Evolutionary conservation across 2,329 filamentous ascomycete species (phyloP), one percentile per base, ranked within the genome.

Genomic region (Sarocladiaceae sp.): DNA sequence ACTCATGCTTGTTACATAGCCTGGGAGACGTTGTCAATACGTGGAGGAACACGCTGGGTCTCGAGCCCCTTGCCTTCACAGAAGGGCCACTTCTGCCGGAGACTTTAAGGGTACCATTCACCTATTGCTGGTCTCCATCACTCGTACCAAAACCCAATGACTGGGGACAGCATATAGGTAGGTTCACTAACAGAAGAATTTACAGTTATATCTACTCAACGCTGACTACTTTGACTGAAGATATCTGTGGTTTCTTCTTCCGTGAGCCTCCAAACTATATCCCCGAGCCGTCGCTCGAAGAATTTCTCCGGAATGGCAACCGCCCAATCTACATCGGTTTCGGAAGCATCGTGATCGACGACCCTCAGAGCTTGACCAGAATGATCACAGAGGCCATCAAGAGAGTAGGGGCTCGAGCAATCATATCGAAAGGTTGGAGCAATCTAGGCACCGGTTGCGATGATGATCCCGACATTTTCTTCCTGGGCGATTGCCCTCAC

Each of bases 51-150:
- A 74, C 78, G 44, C 73, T 73, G 31, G 77, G 80, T 11, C 64
- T 89, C 1, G 83, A 88, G 44, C 73, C 80, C 0, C 70, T 90
- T 31, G 83, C 80, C 51, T 68, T 82, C 21, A 77, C 87, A 32
- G 86, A 82, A 67, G 85, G 82, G 1, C 83, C 85, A 5, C 79
- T 80, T 15, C 77, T 89, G 62, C 63, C 85, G 1, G 77, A 78
- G 42, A 77, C 82, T 6, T 62, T 90, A 15, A 72, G 72, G 33
- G 73, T 90, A 5, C 85, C 86, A 0, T 83, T 83, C 47, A 88
- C 86, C 0, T 91, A 90, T 53, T 86, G 85, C 58, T 90, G 85
- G 85, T 85, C 81, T 0, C 79, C 81, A 0, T 72, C 79, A 3
- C 59, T 85, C 12, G 78, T 85, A 1, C 74, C 78, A 0, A 85